Conservation (phyloP, 768 basidiomycete genomes). For the Tylopilus sp. region DNA sequence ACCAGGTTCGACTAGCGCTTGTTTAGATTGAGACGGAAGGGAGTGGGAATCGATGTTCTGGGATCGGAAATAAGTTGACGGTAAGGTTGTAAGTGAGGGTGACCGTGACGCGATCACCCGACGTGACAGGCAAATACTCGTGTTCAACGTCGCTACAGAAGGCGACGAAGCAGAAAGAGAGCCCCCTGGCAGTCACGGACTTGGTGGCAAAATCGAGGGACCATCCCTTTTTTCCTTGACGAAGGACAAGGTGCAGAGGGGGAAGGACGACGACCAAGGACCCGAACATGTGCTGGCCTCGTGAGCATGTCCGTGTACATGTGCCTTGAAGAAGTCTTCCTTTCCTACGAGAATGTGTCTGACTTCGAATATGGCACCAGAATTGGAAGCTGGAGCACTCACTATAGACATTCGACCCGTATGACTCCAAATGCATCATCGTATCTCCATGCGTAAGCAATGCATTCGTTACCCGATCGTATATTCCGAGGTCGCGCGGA, state of each 20-base stretch:
- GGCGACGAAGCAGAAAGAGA: constrained; percentile 36
- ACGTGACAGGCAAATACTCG: constrained; percentile 39
- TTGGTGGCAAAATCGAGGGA: not conserved
- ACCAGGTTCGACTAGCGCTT: not conserved
- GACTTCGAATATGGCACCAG: not conserved
- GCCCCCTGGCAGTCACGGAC: not conserved
- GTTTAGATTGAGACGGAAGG: not conserved
- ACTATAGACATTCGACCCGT: not conserved
- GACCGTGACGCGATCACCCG: constrained; percentile 45
- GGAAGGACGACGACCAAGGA: constrained; percentile 53
- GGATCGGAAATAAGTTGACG: not conserved
- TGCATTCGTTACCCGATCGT: not conserved
- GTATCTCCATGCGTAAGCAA: not conserved
- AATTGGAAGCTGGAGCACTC: not conserved
- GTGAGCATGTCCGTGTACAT: constrained; percentile 36
- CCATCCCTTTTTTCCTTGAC: constrained; percentile 3
- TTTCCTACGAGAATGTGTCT: not conserved
- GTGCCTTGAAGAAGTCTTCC: constrained; percentile 10
- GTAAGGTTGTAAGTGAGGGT: constrained; percentile 42
- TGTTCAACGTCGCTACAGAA: constrained; percentile 45
- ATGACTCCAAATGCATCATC: not conserved
- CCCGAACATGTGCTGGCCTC: constrained; percentile 41
- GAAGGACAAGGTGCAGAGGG: constrained; percentile 21
- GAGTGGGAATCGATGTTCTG: not conserved
- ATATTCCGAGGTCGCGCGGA: not conserved